Evolutionary conservation across 306 rosid species (phyloP), one percentile per base, ranked within the genome.

Genomic region (Medicago truncatula): DNA sequence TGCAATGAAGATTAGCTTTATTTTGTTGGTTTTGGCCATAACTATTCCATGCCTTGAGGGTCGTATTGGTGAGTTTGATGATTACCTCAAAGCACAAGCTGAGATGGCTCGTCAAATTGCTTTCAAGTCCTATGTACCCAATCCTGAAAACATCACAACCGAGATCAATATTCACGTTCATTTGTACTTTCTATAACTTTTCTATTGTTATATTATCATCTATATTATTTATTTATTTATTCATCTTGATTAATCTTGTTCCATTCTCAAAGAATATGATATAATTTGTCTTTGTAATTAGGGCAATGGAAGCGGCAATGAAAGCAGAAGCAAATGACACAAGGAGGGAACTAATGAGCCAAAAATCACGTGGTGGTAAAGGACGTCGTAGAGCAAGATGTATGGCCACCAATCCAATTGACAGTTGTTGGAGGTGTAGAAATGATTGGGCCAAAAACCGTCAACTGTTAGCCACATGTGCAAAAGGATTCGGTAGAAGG

Each of bases 391-490:
- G 2, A 9, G 89, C 82, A 2, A 75, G 67, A 2, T 95, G 98
- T 85, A 0, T 1, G 52, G 91, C 98, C 7, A 82, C 87, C 2
- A 95, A 95, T 76, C 98, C 98, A 0, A 95, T 95, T 4, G 98
- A 95, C 68, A 77, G 90, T 61, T 95, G 98, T 82, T 95, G 97
- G 98, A 69, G 96, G 60, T 95, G 97, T 52, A 58, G 17, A 20
- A 20, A 0, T 0, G 9, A 86, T 18, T 95, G 98, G 98, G 96
- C 92, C 2, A 1, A 7, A 0, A 43, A 89, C 39, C 93, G 98
- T 2, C 87, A 82, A 61, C 31, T 6, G 18, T 61, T 95, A 14
- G 96, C 89, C 17, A 28, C 2, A 0, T 95, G 98, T 12, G 97
- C 52, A 0, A 88, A 73, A 1, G 97, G 97, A 0, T 95, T 95